These are phyloP conservation scores for Fonsecaea multimorphosa DNA, from an alignment of 2,329 filamentous ascomycete species.

Conservation along the genomic window DNA sequence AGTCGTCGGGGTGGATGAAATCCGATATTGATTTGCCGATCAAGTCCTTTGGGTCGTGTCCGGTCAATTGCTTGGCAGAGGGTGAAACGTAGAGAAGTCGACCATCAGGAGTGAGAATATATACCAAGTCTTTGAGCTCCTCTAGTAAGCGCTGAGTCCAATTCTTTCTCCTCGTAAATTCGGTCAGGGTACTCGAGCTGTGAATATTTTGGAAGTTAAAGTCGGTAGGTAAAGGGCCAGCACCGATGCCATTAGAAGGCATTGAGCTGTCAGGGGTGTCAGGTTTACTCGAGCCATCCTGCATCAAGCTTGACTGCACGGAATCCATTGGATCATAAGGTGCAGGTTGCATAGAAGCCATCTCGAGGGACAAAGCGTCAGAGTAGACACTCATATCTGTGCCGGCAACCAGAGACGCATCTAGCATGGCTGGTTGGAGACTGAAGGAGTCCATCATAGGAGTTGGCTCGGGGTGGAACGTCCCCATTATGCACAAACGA, in stretches of 20 bases:
- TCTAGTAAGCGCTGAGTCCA: constrained; percentile 91
- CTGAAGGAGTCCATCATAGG: constrained; percentile 33
- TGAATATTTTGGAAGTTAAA: constrained; percentile 56
- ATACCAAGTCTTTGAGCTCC: constrained; percentile 85
- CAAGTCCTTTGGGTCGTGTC: constrained; percentile 73
- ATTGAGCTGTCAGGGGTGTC: constrained; percentile 26
- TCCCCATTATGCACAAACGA: constrained; percentile 23
- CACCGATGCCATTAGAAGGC: constrained; percentile 55
- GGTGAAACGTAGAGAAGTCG: constrained; percentile 86
- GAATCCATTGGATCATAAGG: constrained; percentile 27
- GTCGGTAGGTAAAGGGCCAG: constrained; percentile 62
- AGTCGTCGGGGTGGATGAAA: constrained; percentile 84
- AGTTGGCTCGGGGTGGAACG: constrained; percentile 27
- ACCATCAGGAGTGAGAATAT: constrained; percentile 84
- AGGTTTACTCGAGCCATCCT: constrained; percentile 27
- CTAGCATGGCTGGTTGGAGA: constrained; percentile 35
- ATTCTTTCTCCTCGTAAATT: constrained; percentile 71
- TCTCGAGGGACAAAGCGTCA: constrained; percentile 55
- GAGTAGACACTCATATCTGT: constrained; percentile 55
- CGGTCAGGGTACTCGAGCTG: constrained; percentile 58
- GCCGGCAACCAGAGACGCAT: constrained; percentile 46
- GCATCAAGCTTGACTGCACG: constrained; percentile 25
- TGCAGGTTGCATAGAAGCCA: constrained; percentile 33
- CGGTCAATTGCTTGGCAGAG: constrained; percentile 74
- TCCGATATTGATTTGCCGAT: constrained; percentile 78